Evolutionary conservation across 2,329 filamentous ascomycete species (phyloP).

Genomic region (Apiospora koreana): DNA sequence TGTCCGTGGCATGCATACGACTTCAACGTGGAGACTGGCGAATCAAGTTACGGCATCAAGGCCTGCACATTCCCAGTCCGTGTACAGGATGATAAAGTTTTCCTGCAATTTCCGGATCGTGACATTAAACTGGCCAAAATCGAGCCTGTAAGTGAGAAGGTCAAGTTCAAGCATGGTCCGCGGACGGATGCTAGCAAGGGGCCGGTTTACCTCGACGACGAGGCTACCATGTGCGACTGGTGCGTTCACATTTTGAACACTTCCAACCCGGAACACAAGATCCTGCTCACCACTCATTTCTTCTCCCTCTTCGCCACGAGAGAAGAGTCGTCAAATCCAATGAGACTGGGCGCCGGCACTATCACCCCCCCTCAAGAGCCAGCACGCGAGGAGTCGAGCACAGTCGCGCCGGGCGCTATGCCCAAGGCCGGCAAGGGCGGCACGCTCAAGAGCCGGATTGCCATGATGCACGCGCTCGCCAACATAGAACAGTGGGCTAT

Average conservation of each 20-base stretch:
- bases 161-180: conserved; percentile 42
- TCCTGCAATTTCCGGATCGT: conserved; percentile 33
- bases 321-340: conserved; percentile 39
- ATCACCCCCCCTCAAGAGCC: conserved; percentile 39
- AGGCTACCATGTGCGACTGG: conserved; percentile 48
- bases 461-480: conserved; percentile 48
- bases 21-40: conserved; percentile 49
- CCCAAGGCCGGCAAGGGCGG: conserved; percentile 43
- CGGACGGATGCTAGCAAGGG: conserved; percentile 20
- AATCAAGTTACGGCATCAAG: conserved; percentile 48
- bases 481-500: conserved; percentile 51
- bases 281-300: conserved; percentile 45
- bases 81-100: conserved; percentile 35
- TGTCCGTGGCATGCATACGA: conserved; percentile 52
- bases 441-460: conserved; percentile 43
- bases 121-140: conserved; percentile 31
- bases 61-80: conserved; percentile 46
- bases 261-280: conserved; percentile 46
- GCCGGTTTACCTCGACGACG: conserved; percentile 36
- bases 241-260: conserved; percentile 47
- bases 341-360: conserved; percentile 41
- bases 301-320: conserved; percentile 41
- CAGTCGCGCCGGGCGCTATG: conserved; percentile 41
- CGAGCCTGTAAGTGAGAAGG: conserved; percentile 46
- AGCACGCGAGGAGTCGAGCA: conserved; percentile 39